phyloP scores from a whole-genome alignment of 768 basidiomycete genomes.

The Amanita polypyramis region DNA sequence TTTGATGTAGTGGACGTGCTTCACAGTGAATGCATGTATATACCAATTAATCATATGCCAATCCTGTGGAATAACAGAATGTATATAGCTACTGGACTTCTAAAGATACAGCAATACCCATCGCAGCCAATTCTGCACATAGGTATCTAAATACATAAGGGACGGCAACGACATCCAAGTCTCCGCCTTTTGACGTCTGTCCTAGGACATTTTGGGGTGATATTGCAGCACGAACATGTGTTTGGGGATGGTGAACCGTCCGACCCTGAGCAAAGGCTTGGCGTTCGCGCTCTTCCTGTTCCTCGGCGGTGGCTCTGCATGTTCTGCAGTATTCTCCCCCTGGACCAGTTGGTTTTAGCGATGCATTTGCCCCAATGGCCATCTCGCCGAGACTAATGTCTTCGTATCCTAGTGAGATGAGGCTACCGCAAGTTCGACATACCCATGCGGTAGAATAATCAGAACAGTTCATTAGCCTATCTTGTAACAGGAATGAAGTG shows the following conservation, averaged over 20 bases:
- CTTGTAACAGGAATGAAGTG: constrained; percentile 96
- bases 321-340: constrained; percentile 92
- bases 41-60: background rate
- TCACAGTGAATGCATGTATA: background rate
- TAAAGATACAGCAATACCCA: constrained; percentile 91
- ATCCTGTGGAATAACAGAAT: background rate
- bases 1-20: background rate
- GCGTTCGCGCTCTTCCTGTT: constrained; percentile 51
- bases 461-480: constrained; percentile 98
- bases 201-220: constrained; percentile 58
- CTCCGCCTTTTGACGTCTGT: constrained; percentile 53
- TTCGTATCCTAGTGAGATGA: constrained; percentile 94
- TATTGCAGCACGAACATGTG: constrained; percentile 56
- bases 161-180: constrained; percentile 91
- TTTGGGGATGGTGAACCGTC: constrained; percentile 28
- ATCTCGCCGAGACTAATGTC: constrained; percentile 67
- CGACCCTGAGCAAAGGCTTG: constrained; percentile 49
- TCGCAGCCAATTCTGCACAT: constrained; percentile 93
- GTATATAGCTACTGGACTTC: constrained; percentile 43
- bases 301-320: constrained; percentile 68
- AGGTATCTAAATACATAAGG: constrained; percentile 94
- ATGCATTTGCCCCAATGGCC: constrained; percentile 36
- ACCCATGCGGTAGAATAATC: constrained; percentile 99
- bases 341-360: constrained; percentile 53
- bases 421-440: constrained; percentile 89